Percentiles rank a stretch among this genome's conserved stretches.
phyloP scores from a whole-genome alignment of 2,329 filamentous ascomycete genomes.

The Hypomyces rosellus region DNA sequence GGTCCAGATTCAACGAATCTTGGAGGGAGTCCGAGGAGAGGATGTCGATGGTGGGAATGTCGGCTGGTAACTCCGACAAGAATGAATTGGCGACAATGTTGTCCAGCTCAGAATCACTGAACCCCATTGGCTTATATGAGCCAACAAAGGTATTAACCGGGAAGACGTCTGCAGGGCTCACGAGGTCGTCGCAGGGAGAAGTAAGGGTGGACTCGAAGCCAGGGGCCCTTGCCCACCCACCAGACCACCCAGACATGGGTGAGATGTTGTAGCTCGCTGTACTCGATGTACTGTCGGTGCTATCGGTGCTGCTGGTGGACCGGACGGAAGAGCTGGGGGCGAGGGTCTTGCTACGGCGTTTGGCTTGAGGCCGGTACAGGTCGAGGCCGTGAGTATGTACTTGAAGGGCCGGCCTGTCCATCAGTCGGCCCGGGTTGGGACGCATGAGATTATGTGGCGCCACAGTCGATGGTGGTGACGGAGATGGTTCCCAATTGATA shows the following conservation, averaged over 20 bases:
- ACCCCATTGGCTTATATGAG: constrained; percentile 17
- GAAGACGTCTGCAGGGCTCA: constrained; percentile 28
- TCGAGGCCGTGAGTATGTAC: constrained; percentile 32
- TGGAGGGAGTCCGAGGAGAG: constrained; percentile 23
- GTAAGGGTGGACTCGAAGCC: constrained; percentile 38
- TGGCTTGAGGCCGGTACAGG: constrained; percentile 23
- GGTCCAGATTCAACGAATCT: constrained; percentile 26
- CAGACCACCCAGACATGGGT: constrained; percentile 38
- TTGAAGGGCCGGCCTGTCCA: constrained; percentile 32
- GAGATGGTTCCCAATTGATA: constrained; percentile 21
- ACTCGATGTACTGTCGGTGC: constrained; percentile 33
- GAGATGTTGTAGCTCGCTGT: constrained; percentile 39
- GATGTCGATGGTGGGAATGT: constrained; percentile 29
- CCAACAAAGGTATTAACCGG: constrained; percentile 18
- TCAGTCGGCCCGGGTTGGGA: constrained; percentile 11
- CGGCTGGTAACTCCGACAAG: constrained; percentile 38
- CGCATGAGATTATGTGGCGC: constrained; percentile 20
- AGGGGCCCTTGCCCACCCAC: constrained; percentile 33
- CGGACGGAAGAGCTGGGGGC: constrained; percentile 43
- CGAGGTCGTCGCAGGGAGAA: constrained; percentile 38
- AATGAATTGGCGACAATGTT: constrained; percentile 24
- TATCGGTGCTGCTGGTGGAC: constrained; percentile 36
- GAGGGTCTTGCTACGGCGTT: constrained; percentile 35
- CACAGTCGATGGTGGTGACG: constrained; percentile 17
- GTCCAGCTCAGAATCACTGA: constrained; percentile 20